Percentiles rank a stretch among this genome's conserved stretches.
These are phyloP conservation scores for Ophiostoma quercus DNA, from an alignment of 2,329 filamentous ascomycete species.

Conservation along the genomic window DNA sequence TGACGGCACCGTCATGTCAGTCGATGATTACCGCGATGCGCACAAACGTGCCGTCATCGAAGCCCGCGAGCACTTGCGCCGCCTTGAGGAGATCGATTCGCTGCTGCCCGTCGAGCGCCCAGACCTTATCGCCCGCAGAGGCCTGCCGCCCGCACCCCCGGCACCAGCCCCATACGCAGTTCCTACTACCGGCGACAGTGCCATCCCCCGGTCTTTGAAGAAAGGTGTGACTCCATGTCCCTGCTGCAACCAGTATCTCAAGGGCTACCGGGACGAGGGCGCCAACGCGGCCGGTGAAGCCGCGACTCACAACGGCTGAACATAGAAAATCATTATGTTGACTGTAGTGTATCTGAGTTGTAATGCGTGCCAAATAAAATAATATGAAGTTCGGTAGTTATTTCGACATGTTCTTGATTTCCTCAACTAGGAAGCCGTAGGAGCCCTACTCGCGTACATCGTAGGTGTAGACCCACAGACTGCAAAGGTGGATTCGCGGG, in stretches of 20 bases:
- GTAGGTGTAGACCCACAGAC: neutral
- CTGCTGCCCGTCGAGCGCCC: neutral
- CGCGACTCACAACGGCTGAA: neutral
- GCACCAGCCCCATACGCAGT: neutral
- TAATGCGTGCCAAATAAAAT: neutral
- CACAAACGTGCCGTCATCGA: conserved; percentile 7
- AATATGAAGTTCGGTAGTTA: neutral
- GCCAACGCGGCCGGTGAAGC: neutral
- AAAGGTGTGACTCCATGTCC: neutral
- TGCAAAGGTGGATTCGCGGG: neutral
- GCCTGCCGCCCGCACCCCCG: neutral
- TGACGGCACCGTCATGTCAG: conserved; percentile 3
- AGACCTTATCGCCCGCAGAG: neutral
- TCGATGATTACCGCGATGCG: neutral
- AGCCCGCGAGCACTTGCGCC: conserved; percentile 11
- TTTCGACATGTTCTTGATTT: neutral
- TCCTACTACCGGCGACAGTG: neutral
- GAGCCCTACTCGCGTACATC: no score
- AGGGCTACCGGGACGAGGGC: neutral
- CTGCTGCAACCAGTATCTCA: conserved; percentile 11
- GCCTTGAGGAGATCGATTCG: neutral
- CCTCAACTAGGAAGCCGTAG: neutral
- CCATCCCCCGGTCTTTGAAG: neutral
- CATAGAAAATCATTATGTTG: neutral
- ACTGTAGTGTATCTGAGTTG: neutral